Percentiles rank a stretch among this genome's conserved stretches.
These are phyloP conservation scores for Jamesozyma piceae DNA, from an alignment of 805 yeast genomes.

Conservation along the genomic window DNA sequence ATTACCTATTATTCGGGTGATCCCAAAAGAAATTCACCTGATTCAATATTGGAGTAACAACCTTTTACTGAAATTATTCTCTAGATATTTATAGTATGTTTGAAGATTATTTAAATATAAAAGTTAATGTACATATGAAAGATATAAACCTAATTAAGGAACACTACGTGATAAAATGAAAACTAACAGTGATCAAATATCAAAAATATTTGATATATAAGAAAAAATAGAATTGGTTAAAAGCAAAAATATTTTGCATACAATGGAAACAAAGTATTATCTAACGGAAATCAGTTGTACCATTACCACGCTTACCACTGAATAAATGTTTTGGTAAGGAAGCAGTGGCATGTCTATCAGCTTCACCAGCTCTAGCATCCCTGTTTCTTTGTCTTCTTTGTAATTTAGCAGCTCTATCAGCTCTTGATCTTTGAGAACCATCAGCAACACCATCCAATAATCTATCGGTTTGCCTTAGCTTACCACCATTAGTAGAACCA, in stretches of 20 bases:
- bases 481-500: conserved; percentile 32
- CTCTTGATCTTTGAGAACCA: conserved; percentile 70
- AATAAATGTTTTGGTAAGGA: conserved; percentile 88
- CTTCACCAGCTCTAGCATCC: conserved; percentile 88
- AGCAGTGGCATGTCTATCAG: conserved; percentile 83
- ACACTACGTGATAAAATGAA: not conserved
- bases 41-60: too few species aligned
- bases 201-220: not conserved
- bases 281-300: conserved; percentile 83
- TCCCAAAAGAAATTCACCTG: too few species aligned
- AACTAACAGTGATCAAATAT: not conserved
- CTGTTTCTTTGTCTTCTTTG: conserved; percentile 92
- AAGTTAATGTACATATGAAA: conserved; percentile 4
- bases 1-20: too few species aligned
- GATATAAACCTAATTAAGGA: conserved; percentile 1
- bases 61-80: too few species aligned
- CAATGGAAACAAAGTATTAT: not conserved
- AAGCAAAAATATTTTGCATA: not conserved
- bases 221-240: not conserved
- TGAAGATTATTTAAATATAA: conserved; percentile 1
- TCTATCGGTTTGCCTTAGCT: conserved; percentile 60
- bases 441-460: conserved; percentile 79
- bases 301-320: conserved; percentile 94
- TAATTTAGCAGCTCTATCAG: conserved; percentile 77
- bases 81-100: not conserved